phyloP scores from a whole-genome alignment of 805 yeast genomes.

The Myxozyma geophila region DNA sequence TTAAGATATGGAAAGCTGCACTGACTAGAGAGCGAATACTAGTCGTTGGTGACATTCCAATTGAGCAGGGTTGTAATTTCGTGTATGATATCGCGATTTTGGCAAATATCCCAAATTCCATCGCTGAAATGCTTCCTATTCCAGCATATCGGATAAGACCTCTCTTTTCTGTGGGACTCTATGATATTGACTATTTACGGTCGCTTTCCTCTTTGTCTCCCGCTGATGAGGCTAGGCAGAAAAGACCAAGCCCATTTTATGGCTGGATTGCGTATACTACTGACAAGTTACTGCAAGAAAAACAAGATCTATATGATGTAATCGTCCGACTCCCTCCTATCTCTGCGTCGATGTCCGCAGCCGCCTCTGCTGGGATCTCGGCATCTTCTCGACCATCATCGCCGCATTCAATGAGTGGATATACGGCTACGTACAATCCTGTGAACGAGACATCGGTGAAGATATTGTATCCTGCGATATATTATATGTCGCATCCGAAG shows the following conservation, averaged over 20 bases:
- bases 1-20: slow-evolving; percentile 66
- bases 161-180: slow-evolving; percentile 28
- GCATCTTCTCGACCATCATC: slow-evolving; percentile 22
- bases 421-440: slow-evolving; percentile 16
- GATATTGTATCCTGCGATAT: slow-evolving; percentile 26
- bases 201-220: slow-evolving; percentile 26
- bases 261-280: slow-evolving; percentile 37
- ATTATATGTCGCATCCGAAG: slow-evolving; percentile 11
- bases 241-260: slow-evolving; percentile 21
- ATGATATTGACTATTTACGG: slow-evolving; percentile 28
- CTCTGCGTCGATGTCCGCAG: slow-evolving; percentile 26
- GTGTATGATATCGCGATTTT: slow-evolving; percentile 63
- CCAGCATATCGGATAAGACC: slow-evolving; percentile 33
- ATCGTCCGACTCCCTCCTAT: slow-evolving; percentile 29
- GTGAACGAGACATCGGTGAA: slow-evolving; percentile 9
- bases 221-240: slow-evolving; percentile 31
- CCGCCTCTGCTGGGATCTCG: slow-evolving; percentile 18
- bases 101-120: slow-evolving; percentile 66
- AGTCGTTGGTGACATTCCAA: slow-evolving; percentile 44
- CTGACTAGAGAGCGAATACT: slow-evolving; percentile 62
- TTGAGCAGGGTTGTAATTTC: slow-evolving; percentile 54
- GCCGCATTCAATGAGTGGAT: slow-evolving; percentile 18
- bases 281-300: slow-evolving; percentile 29
- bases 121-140: slow-evolving; percentile 47
- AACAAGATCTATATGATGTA: slow-evolving; percentile 26